A percentile compares a stretch with the other conserved stretches of the same genome.
phyloP scores from a whole-genome alignment of 1,284 basidiomycete species.

The Moesziomyces sp. region DNA sequence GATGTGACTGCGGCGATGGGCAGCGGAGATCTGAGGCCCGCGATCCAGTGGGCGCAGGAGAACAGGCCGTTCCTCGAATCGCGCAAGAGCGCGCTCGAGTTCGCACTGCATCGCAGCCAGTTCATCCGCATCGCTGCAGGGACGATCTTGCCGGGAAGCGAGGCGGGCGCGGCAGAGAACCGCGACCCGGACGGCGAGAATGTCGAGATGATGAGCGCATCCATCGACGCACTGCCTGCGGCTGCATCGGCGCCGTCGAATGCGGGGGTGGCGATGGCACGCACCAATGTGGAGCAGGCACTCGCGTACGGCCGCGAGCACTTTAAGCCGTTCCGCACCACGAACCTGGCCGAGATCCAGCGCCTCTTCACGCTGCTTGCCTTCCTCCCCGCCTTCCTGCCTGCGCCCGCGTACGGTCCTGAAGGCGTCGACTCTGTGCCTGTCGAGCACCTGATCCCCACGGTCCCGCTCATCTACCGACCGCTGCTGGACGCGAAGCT shows the following conservation, averaged over 20 bases:
- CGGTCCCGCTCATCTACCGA: slow-evolving; percentile 52
- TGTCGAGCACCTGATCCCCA: slow-evolving; percentile 34
- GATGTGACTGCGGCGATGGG: slow-evolving; percentile 27
- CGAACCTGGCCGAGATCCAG: slow-evolving; percentile 77
- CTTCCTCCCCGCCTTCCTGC: slow-evolving; percentile 73
- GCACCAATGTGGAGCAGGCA: slow-evolving; percentile 69
- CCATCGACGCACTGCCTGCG: slow-evolving; percentile 19
- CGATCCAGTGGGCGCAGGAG: slow-evolving; percentile 53
- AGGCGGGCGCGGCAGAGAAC: slow-evolving; percentile 2
- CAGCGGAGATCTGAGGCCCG: slow-evolving; percentile 49
- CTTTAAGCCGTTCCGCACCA: slow-evolving; percentile 77
- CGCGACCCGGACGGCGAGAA: slow-evolving; percentile 53
- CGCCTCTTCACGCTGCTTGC: slow-evolving; percentile 80
- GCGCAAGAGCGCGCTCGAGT: slow-evolving; percentile 55
- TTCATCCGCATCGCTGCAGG: slow-evolving; percentile 58
- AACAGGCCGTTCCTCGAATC: slow-evolving; percentile 39
- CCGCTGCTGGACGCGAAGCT: slow-evolving; percentile 44
- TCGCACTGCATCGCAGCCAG: slow-evolving; percentile 54
- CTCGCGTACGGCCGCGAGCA: slow-evolving; percentile 78
- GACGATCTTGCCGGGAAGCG: slow-evolving; percentile 11
- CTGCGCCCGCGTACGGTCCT: slow-evolving; percentile 27
- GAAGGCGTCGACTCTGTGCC: slow-evolving; percentile 30
- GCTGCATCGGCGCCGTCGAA: not conserved
- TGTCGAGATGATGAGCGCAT: slow-evolving; percentile 44
- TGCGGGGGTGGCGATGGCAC: slow-evolving; percentile 2